Base-by-base conservation (phyloP, 768 basidiomycete species). In the Mycena albidolilacea region DNA sequence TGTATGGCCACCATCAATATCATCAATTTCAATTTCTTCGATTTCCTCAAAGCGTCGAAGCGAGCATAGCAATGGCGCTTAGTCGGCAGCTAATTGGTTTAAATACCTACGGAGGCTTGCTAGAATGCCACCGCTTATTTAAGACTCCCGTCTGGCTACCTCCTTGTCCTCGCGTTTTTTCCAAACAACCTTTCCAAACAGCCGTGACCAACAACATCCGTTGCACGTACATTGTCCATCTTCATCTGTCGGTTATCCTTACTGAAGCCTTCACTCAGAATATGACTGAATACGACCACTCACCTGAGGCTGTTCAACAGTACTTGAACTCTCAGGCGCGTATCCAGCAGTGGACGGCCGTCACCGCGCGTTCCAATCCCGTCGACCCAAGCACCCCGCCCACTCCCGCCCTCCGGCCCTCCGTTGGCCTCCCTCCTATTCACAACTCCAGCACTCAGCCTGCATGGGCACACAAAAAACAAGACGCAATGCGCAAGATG, bases 281-380 rank as follows among this genome's bases (percentile, higher is more conserved):
- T 58, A 90, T 90, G 89, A 90, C 89, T 38, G 89, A 90, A 79
- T 90, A 90, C 86, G 89, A 90, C 81, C 90, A 83, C 79, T 90
- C 89, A 65, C 88, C 88, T 21, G 88, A 87, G 76, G 89, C 88
- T 38, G 81, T 85, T 75, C 83, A 89, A 65, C 85, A 82, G 11
- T 82, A 87, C 77, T 39, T 87, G 64, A 83, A 81, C 37, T 88
- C 85, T n/a, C 88, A 88, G 78, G 38, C 81, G 69, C 83, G 87
- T 70, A 87, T 90, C 17, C 82, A 85, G 0, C 81, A 84, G 73
- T 89, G 88, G 88, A 84, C 85, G 55, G 69, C 79, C 72, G 76
- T 81, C 37, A 87, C 84, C 17, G 77, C 77, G 58, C 55, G 69
- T 11, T 66, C 75, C 21, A 77, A 71, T 6, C 79, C 71, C 17